Conservation (phyloP, 2,329 filamentous ascomycete genomes). For the Xylaria sp. region DNA sequence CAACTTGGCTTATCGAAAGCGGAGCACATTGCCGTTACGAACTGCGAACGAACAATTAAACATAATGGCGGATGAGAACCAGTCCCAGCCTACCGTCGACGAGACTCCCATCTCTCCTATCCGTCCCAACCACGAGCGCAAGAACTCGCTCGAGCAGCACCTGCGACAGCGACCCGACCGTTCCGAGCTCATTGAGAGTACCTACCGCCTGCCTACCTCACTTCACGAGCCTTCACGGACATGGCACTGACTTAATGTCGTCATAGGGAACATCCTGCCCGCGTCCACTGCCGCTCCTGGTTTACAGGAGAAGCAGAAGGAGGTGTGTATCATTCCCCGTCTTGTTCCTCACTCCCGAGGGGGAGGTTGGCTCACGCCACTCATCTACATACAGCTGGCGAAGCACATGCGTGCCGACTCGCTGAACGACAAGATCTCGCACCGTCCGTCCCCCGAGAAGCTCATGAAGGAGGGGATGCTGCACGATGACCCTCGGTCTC, state of each 20-base stretch:
- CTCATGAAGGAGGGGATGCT: conserved; percentile 81
- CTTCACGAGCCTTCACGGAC: background rate
- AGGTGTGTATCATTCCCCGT: conserved; percentile 47
- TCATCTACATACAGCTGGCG: conserved; percentile 59
- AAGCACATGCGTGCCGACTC: conserved; percentile 86
- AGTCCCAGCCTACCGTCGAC: conserved; percentile 46
- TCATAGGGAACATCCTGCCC: conserved; percentile 81
- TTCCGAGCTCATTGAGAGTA: conserved; percentile 79
- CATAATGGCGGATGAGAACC: conserved; percentile 40
- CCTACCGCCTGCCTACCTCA: conserved; percentile 47
- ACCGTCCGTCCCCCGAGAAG: conserved; percentile 74
- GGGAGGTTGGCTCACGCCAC: background rate
- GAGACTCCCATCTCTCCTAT: conserved; percentile 61
- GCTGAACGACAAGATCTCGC: conserved; percentile 83
- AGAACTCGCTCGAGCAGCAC: conserved; percentile 74
- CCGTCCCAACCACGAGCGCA: conserved; percentile 52
- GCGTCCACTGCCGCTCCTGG: conserved; percentile 76
- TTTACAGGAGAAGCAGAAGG: conserved; percentile 77
- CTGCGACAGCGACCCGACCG: conserved; percentile 74
- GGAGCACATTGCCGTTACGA: background rate
- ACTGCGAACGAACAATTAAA: background rate
- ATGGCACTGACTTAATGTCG: background rate
- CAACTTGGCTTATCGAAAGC: background rate
- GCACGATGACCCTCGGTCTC: conserved; percentile 64
- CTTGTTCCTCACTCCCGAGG: background rate